Evolutionary conservation across 1,139 yeast genomes (phyloP).

Genomic region (Spencermartinsiella ligniputridi): DNA sequence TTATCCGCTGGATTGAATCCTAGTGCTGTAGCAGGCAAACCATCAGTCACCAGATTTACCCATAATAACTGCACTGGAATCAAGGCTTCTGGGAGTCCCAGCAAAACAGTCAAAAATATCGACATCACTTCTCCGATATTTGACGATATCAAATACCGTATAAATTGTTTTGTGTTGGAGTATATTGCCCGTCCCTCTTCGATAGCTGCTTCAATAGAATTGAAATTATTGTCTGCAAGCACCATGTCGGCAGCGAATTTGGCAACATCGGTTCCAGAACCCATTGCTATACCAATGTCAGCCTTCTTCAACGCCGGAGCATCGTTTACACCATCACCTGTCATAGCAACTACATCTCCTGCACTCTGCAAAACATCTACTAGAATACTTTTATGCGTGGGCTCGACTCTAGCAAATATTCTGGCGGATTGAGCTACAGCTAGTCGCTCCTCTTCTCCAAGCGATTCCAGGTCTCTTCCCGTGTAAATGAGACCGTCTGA

Average conservation of each 20-base stretch:
- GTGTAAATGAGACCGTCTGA: conserved; percentile 34
- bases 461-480: conserved; percentile 43
- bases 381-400: conserved; percentile 48
- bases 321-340: conserved; percentile 42
- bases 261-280: conserved; percentile 52
- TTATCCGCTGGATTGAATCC: conserved; percentile 36
- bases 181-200: conserved; percentile 50
- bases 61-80: conserved; percentile 35
- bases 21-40: conserved; percentile 36
- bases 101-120: conserved; percentile 31
- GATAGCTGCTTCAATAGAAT: conserved; percentile 49
- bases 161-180: conserved; percentile 46
- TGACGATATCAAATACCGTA: conserved; percentile 46
- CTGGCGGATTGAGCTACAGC: conserved; percentile 27
- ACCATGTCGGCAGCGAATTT: conserved; percentile 57
- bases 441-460: conserved; percentile 21
- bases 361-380: conserved; percentile 49
- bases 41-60: conserved; percentile 36
- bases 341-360: conserved; percentile 41
- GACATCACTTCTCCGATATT: conserved; percentile 47
- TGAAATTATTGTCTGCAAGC: conserved; percentile 45
- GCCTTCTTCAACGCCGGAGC: conserved; percentile 41
- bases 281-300: conserved; percentile 41
- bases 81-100: conserved; percentile 34
- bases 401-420: conserved; percentile 51